phyloP scores from a whole-genome alignment of 1,284 basidiomycete species.

The Marasmius sp. region DNA sequence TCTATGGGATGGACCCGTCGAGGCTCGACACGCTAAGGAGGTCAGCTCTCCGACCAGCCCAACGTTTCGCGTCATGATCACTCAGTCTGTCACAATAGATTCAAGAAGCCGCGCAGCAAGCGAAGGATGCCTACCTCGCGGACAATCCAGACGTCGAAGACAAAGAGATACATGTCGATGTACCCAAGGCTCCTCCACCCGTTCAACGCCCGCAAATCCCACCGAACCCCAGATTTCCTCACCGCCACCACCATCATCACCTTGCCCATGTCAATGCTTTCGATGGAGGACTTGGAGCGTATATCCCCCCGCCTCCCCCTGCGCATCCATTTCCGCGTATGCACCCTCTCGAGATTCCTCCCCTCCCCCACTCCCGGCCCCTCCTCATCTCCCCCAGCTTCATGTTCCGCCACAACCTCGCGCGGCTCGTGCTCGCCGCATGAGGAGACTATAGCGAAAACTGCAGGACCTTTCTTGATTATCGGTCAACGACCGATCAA shows the following conservation, averaged over 20 bases:
- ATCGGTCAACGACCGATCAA: neutral
- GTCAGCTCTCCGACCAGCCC: slow-evolving; percentile 33
- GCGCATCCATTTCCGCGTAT: no score
- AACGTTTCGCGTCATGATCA: neutral
- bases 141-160: slow-evolving; percentile 58
- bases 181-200: slow-evolving; percentile 37
- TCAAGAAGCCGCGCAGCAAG: slow-evolving; percentile 65
- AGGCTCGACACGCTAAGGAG: slow-evolving; percentile 64
- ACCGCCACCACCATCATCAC: neutral
- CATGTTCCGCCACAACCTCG: neutral
- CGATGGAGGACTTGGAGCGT: no score
- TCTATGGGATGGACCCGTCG: slow-evolving; percentile 69
- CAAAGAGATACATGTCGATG: slow-evolving; percentile 54
- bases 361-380: neutral
- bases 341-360: no score
- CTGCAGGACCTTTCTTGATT: neutral
- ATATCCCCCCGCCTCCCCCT: no score
- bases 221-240: neutral
- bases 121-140: slow-evolving; percentile 56
- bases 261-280: neutral
- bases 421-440: neutral
- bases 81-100: slow-evolving; percentile 43
- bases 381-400: neutral
- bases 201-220: slow-evolving; percentile 2
- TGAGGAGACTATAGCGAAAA: neutral